These are phyloP conservation scores for Phanerochaete sordida DNA, from an alignment of 768 basidiomycete species.

Conservation along the genomic window DNA sequence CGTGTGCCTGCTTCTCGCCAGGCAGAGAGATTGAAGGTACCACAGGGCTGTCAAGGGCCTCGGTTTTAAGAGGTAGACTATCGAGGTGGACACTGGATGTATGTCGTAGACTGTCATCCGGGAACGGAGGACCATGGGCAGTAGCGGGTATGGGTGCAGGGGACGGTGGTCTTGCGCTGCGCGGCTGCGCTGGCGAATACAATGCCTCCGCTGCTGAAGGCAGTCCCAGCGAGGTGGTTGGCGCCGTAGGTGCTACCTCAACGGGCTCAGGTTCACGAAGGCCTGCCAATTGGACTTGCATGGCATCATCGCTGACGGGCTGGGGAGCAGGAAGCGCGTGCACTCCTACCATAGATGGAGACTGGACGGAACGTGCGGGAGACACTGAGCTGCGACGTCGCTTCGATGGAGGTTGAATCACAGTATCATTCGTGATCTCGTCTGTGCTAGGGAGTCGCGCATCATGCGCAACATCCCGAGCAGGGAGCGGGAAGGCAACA, in stretches of 20 bases:
- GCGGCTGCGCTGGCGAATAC: too few species aligned
- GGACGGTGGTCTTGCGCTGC: not conserved
- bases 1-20: not conserved
- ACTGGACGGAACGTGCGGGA: not conserved
- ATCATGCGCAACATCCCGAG: too few species aligned
- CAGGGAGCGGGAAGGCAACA: not conserved
- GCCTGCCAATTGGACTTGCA: too few species aligned
- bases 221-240: too few species aligned
- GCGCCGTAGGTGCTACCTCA: too few species aligned
- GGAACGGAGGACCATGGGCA: not conserved
- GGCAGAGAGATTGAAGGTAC: not conserved
- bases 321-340: not conserved
- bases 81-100: not conserved
- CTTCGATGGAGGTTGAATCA: slow-evolving; percentile 18
- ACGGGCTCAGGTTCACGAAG: too few species aligned
- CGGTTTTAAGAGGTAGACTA: not conserved
- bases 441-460: too few species aligned
- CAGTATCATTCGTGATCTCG: not conserved
- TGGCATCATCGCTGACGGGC: not conserved
- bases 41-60: not conserved
- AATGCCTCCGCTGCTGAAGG: too few species aligned
- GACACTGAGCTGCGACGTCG: slow-evolving; percentile 18
- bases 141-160: too few species aligned
- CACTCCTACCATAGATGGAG: not conserved
- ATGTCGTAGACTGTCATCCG: not conserved